Conservation (phyloP, 495 filamentous ascomycete genomes). For the Aspergillus indologenus region DNA sequence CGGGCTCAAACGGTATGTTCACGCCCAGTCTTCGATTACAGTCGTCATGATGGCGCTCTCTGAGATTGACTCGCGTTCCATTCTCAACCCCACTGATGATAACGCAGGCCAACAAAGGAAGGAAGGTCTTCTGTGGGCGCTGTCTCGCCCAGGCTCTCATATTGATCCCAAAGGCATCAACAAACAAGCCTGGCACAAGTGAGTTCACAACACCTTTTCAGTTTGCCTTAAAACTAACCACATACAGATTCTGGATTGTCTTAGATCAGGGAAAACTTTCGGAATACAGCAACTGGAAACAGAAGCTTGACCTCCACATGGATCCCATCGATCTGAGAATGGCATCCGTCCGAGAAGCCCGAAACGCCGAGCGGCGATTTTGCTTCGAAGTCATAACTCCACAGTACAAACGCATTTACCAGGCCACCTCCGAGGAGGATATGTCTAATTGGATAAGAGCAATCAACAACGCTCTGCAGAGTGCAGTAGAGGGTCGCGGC, state of each 20-base stretch:
- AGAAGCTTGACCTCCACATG: slow-evolving; percentile 93
- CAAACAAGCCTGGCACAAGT: slow-evolving; percentile 99
- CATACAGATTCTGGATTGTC: slow-evolving; percentile 89
- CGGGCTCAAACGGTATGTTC: slow-evolving; percentile 39
- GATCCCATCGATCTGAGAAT: slow-evolving; percentile 96
- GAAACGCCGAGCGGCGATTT: slow-evolving; percentile 91
- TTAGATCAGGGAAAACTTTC: slow-evolving; percentile 93
- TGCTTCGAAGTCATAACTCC: slow-evolving; percentile 99
- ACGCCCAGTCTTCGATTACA: slow-evolving; percentile 33
- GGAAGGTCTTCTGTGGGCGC: slow-evolving; percentile 91
- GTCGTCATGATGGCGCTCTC: slow-evolving; percentile 26
- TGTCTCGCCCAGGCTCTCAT: slow-evolving; percentile 90
- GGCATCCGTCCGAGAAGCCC: slow-evolving; percentile 92
- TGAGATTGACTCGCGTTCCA: slow-evolving; percentile 76
- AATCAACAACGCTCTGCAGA: slow-evolving; percentile 96
- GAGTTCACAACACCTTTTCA: slow-evolving; percentile 38
- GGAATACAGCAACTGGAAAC: slow-evolving; percentile 99
- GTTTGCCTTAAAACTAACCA: slow-evolving; percentile 12
- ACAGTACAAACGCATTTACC: slow-evolving; percentile 93
- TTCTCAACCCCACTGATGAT: slow-evolving; percentile 27
- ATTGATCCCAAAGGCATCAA: slow-evolving; percentile 92
- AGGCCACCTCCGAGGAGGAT: slow-evolving; percentile 96
- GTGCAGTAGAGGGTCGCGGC: slow-evolving; percentile 82
- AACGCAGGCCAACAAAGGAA: slow-evolving; percentile 62
- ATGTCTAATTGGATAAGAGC: slow-evolving; percentile 96